Evolutionary conservation across 441 rosid species (phyloP), one percentile per base, ranked within the genome.

Genomic region (Macaranga tanarius): DNA sequence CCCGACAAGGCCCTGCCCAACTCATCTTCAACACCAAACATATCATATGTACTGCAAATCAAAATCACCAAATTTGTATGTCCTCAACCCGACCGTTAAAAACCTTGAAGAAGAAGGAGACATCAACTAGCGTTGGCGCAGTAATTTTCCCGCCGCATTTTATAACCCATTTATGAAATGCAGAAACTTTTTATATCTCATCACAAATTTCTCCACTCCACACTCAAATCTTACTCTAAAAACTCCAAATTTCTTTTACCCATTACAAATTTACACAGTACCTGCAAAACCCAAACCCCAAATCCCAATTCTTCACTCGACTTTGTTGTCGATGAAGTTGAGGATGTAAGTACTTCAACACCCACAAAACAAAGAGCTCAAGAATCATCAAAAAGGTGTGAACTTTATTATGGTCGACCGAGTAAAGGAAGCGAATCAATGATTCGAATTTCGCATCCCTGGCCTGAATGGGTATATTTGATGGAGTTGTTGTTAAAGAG

Each of bases 401-500:
- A 67, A 59, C 42, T 56, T 10, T 40, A 9, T 67, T 10, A 60
- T 3, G 55, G 16, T 22, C 60, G 15, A 56, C 58, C 70, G 59
- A 28, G 16, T 11, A 48, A 45, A 25, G 62, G 11, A 54, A 69
- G 61, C 28, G 86, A 59, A 67, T 51, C 73, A 16, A 57, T 23
- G 31, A 71, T 78, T 52, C 80, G 68, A 76, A 82, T 87, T 77
- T 81, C 91, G 15, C 93, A 88, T 73, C 89, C 91, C 17, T 93
- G 93, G 96, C 91, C 88, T 15, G 95, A 92, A 65, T 92, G 96
- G 98, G 80, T 85, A 63, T 81, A 80, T 71, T 77, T 93, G 76
- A 89, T 92, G 88, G 87, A 83, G 23, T 72, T 83, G 79, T 77
- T 90, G 73, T 59, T 79, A 76, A 89, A 79, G 69, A 80, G 77